These are phyloP conservation scores for Nitzschia sp. DNA, from an alignment of 108 stramenopile species.

Conservation along the genomic window DNA sequence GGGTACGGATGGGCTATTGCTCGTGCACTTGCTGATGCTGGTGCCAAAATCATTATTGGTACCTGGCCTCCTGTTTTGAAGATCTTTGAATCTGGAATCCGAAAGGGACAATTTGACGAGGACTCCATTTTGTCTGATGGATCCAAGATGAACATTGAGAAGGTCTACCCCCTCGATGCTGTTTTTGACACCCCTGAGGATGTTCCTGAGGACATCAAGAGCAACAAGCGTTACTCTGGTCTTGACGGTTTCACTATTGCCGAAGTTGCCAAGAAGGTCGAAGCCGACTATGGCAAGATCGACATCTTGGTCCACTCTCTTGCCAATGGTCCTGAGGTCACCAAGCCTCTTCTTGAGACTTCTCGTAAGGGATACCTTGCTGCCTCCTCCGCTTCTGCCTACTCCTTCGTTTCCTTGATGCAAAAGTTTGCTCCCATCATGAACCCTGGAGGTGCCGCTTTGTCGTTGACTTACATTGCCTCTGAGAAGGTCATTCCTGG, in stretches of 20 bases:
- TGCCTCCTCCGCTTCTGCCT: slow-evolving; percentile 94
- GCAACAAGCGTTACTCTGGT: slow-evolving; percentile 94
- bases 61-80: slow-evolving; percentile 98
- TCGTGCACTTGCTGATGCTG: slow-evolving; percentile 91
- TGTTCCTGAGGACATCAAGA: slow-evolving; percentile 92
- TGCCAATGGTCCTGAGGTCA: slow-evolving; percentile 98
- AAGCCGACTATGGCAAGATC: slow-evolving; percentile 96
- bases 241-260: slow-evolving; percentile 92
- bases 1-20: slow-evolving; percentile 99
- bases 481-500: slow-evolving; percentile 98
- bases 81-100: slow-evolving; percentile 89
- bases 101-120: slow-evolving; percentile 86
- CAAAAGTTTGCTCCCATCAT: slow-evolving; percentile 97
- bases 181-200: slow-evolving; percentile 92
- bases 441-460: slow-evolving; percentile 87
- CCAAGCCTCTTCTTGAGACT: slow-evolving; percentile 96
- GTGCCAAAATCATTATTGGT: slow-evolving; percentile 94
- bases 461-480: slow-evolving; percentile 98
- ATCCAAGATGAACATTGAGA: slow-evolving; percentile 88
- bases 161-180: slow-evolving; percentile 97
- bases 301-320: slow-evolving; percentile 97
- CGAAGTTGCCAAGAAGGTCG: slow-evolving; percentile 91
- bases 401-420: slow-evolving; percentile 92
- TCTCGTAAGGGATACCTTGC: slow-evolving; percentile 95
- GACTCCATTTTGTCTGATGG: slow-evolving; percentile 85